A percentile compares a stretch with the other conserved stretches of the same genome.
Evolutionary conservation across 2,329 filamentous ascomycete genomes (phyloP).

Genomic region (Fusarium napiforme): DNA sequence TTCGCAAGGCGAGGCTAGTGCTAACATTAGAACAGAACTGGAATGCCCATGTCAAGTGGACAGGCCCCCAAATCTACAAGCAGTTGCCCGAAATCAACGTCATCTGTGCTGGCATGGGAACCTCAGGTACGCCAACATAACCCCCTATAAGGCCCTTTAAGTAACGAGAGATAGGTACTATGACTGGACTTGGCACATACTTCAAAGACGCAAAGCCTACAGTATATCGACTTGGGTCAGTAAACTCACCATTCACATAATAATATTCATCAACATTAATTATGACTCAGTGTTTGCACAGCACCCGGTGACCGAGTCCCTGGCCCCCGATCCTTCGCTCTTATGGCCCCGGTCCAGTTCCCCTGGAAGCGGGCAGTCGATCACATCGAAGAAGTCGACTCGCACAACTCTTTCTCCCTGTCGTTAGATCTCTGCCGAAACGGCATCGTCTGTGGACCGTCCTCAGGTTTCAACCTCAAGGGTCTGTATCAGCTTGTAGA

Average conservation of each 20-base stretch:
- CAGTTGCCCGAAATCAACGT: constrained; percentile 67
- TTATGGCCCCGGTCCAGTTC: constrained; percentile 63
- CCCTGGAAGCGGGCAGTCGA: constrained; percentile 68
- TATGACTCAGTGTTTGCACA: constrained; percentile 63
- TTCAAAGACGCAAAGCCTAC: constrained; percentile 62
- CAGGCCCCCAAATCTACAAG: constrained; percentile 66
- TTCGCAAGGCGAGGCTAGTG: accelerated
- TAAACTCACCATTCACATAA: accelerated
- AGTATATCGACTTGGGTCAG: constrained; percentile 52
- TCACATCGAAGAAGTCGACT: constrained; percentile 65
- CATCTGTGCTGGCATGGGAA: constrained; percentile 68
- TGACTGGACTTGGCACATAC: constrained; percentile 62
- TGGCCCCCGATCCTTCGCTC: constrained; percentile 64
- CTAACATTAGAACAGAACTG: constrained; percentile 54
- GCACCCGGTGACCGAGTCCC: constrained; percentile 67
- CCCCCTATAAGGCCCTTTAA: too few species aligned
- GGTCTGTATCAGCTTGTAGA: constrained; percentile 63
- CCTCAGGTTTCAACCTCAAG: constrained; percentile 67
- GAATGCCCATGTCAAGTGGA: constrained; percentile 67
- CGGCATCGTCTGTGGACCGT: constrained; percentile 69
- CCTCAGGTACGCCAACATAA: constrained; percentile 54
- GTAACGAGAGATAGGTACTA: constrained; percentile 46
- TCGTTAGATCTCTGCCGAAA: constrained; percentile 66
- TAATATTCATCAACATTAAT: neutral
- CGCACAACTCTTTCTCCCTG: constrained; percentile 61